phyloP scores from a whole-genome alignment of 2,329 filamentous ascomycete species.

The Monilinia aucupariae region DNA sequence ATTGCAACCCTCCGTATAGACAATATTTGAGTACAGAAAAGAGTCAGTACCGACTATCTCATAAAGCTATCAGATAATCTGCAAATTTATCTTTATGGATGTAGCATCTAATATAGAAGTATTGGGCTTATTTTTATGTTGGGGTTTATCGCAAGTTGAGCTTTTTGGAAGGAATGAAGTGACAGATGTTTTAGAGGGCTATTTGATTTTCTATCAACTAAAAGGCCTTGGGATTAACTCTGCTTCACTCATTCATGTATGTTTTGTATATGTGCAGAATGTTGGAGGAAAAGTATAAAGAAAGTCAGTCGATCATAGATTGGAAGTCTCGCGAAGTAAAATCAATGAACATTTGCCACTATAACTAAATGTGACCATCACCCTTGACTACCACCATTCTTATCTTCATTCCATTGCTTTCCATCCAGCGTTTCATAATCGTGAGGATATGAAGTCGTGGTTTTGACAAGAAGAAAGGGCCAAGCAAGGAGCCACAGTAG shows the following conservation, averaged over 20 bases:
- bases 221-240: neutral
- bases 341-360: neutral
- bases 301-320: neutral
- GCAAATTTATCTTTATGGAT: neutral
- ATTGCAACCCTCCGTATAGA: too few relatives aligned
- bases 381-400: neutral
- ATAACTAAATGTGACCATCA: too few relatives aligned
- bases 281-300: neutral
- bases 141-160: neutral
- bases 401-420: neutral
- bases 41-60: fast-evolving
- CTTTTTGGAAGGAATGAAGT: neutral
- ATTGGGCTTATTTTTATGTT: neutral
- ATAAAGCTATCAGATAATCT: neutral
- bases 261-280: neutral
- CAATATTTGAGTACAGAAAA: neutral
- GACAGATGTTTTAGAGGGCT: neutral
- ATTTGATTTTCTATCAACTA: neutral
- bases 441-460: fast-evolving
- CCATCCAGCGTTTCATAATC: neutral
- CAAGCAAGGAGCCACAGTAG: neutral
- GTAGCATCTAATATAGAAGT: too few relatives aligned
- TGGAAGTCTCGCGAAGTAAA: neutral
- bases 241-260: too few relatives aligned
- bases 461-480: too few relatives aligned